phyloP scores from a whole-genome alignment of 1,284 basidiomycete species.

The Farysia itapuensis region DNA sequence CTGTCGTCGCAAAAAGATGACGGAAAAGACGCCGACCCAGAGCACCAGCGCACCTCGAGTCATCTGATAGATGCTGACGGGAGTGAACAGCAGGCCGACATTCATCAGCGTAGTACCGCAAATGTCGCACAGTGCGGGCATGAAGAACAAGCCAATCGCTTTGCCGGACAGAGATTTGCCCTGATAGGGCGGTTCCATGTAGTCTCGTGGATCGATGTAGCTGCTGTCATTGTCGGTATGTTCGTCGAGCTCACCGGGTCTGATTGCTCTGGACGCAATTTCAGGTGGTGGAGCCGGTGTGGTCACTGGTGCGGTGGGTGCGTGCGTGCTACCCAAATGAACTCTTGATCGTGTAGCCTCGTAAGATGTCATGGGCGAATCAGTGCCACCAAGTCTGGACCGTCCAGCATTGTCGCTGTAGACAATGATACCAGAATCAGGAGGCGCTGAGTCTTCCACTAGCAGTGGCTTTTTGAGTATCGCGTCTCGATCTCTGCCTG shows the following conservation, averaged over 20 bases:
- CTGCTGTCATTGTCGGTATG: slow-evolving; percentile 22
- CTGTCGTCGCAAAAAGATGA: slow-evolving; percentile 76
- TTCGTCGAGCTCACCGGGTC: slow-evolving; percentile 24
- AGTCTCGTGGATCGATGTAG: slow-evolving; percentile 22
- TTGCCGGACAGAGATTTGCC: slow-evolving; percentile 29
- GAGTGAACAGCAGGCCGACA: slow-evolving; percentile 87
- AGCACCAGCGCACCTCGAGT: slow-evolving; percentile 92
- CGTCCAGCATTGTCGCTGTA: slow-evolving; percentile 16
- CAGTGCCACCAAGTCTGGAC: slow-evolving; percentile 2
- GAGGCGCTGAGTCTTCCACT: slow-evolving; percentile 3
- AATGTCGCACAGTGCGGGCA: slow-evolving; percentile 83
- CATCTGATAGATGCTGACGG: slow-evolving; percentile 96
- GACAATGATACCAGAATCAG: slow-evolving; percentile 33
- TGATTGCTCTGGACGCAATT: slow-evolving; percentile 25
- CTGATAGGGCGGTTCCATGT: slow-evolving; percentile 20
- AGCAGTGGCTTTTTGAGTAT: slow-evolving; percentile 36
- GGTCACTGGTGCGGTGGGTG: slow-evolving; percentile 24
- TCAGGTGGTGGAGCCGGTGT: slow-evolving; percentile 30
- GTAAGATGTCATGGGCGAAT: slow-evolving; percentile 21
- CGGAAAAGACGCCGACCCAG: slow-evolving; percentile 90
- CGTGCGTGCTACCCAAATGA: slow-evolving; percentile 31
- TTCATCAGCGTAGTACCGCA: slow-evolving; percentile 93
- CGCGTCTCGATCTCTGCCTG: slow-evolving; percentile 9
- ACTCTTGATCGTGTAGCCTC: slow-evolving; percentile 28
- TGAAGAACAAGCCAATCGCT: slow-evolving; percentile 67